Conservation (phyloP, 805 yeast species). For the Teunomyces aglyptinius region DNA sequence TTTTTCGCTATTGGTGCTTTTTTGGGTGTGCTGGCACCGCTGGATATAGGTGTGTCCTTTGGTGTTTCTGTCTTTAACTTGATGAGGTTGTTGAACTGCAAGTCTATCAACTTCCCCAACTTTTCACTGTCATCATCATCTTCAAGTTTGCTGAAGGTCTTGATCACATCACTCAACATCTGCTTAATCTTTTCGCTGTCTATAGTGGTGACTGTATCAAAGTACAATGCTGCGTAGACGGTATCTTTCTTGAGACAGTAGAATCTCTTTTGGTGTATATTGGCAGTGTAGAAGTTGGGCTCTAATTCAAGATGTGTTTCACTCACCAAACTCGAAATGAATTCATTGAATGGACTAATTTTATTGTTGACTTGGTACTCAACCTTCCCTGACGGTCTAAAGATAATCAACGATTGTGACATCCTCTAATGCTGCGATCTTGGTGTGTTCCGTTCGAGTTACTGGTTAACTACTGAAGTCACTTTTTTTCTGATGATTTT, state of each 20-base stretch:
- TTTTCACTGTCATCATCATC: conserved; percentile 25
- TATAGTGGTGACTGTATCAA: conserved; percentile 38
- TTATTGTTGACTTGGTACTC: conserved; percentile 37
- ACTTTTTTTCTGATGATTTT: neutral
- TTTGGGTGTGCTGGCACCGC: conserved; percentile 6
- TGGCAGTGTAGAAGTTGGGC: conserved; percentile 30
- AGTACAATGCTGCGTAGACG: conserved; percentile 35
- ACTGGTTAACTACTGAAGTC: no score
- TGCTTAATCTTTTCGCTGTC: conserved; percentile 37
- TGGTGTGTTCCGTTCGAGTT: neutral
- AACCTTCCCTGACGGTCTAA: conserved; percentile 34
- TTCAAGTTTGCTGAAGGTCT: conserved; percentile 30
- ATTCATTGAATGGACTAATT: conserved; percentile 39
- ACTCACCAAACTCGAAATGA: conserved; percentile 33
- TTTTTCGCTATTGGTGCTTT: conserved; percentile 10
- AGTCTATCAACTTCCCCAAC: conserved; percentile 33
- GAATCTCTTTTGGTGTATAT: conserved; percentile 32
- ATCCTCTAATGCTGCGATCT: conserved; percentile 13
- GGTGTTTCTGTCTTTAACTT: conserved; percentile 17
- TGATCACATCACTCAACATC: conserved; percentile 31
- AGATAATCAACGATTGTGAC: conserved; percentile 42
- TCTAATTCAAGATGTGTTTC: conserved; percentile 34
- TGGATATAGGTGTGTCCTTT: neutral
- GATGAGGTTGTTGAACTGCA: conserved; percentile 38
- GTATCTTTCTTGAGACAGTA: conserved; percentile 28